Percentiles rank a stretch among this genome's conserved stretches.
Evolutionary conservation across 805 yeast species (phyloP).

Genomic region (Phaffomyces opuntiae): DNA sequence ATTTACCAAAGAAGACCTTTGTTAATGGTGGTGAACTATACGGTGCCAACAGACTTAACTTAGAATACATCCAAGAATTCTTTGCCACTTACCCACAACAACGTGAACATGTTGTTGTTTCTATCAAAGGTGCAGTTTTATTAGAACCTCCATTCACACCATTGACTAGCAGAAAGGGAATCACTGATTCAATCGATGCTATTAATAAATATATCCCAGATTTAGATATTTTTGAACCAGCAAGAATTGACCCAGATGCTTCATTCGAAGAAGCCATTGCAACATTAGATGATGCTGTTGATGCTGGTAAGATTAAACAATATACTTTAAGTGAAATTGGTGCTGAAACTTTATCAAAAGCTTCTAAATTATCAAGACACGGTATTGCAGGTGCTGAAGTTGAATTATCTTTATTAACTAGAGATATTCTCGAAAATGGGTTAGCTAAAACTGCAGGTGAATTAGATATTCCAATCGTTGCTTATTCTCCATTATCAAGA

Average conservation of each 20-base stretch:
- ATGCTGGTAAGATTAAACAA: slow-evolving; percentile 60
- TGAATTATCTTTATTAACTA: slow-evolving; percentile 68
- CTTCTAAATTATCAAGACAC: slow-evolving; percentile 38
- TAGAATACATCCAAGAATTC: slow-evolving; percentile 51
- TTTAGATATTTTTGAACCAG: slow-evolving; percentile 60
- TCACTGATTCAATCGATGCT: slow-evolving; percentile 42
- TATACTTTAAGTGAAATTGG: slow-evolving; percentile 71
- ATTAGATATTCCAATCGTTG: slow-evolving; percentile 56
- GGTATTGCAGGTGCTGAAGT: slow-evolving; percentile 68
- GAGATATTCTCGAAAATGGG: slow-evolving; percentile 57
- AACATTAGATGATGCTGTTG: slow-evolving; percentile 50
- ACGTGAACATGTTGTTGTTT: slow-evolving; percentile 48
- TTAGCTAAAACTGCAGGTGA: slow-evolving; percentile 52
- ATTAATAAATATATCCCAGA: slow-evolving; percentile 33
- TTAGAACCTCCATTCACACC: slow-evolving; percentile 33
- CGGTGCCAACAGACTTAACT: slow-evolving; percentile 47
- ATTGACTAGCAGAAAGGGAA: slow-evolving; percentile 40
- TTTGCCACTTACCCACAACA: slow-evolving; percentile 50
- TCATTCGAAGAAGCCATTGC: slow-evolving; percentile 55
- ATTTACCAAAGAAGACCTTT: slow-evolving; percentile 38
- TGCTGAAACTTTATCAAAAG: slow-evolving; percentile 52
- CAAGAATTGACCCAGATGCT: slow-evolving; percentile 55
- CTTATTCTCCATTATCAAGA: slow-evolving; percentile 79
- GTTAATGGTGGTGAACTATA: slow-evolving; percentile 79
- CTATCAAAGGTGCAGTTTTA: slow-evolving; percentile 61